Evolutionary conservation across 805 yeast species (phyloP).

Genomic region (Candida namnaoensis): DNA sequence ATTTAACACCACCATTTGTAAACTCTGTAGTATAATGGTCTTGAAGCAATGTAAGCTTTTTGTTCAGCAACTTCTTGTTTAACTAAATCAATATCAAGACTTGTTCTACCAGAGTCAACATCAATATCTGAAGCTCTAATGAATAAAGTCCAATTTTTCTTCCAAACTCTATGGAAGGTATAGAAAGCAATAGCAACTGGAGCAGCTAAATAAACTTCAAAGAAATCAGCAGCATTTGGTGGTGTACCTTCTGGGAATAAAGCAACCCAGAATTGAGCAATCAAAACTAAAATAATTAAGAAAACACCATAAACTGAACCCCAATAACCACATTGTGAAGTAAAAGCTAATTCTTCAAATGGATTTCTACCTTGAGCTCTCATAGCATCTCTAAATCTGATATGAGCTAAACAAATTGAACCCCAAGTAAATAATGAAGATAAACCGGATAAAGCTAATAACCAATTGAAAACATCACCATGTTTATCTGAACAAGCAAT

Average conservation of each 20-base stretch:
- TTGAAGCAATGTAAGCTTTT: conserved; percentile 28
- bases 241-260: conserved; percentile 41
- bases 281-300: conserved; percentile 51
- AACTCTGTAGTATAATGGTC: conserved; percentile 37
- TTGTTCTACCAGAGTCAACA: conserved; percentile 55
- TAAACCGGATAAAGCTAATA: conserved; percentile 69
- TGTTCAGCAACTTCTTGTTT: conserved; percentile 47
- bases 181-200: conserved; percentile 54
- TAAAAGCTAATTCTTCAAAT: conserved; percentile 57
- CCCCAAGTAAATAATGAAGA: conserved; percentile 80
- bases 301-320: conserved; percentile 60
- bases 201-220: conserved; percentile 54
- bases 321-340: conserved; percentile 57
- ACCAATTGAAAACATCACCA: conserved; percentile 60
- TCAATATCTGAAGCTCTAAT: conserved; percentile 43
- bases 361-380: conserved; percentile 55
- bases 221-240: conserved; percentile 51
- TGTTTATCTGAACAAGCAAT: conserved; percentile 52
- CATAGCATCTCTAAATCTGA: conserved; percentile 55
- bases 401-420: conserved; percentile 57
- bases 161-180: conserved; percentile 50
- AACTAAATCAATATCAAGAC: conserved; percentile 42
- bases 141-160: conserved; percentile 28
- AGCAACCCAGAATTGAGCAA: conserved; percentile 80
- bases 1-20: conserved; percentile 39